Evolutionary conservation across 176 grass and related monocot genomes (phyloP).

Genomic region (Lolium multiflorum): DNA sequence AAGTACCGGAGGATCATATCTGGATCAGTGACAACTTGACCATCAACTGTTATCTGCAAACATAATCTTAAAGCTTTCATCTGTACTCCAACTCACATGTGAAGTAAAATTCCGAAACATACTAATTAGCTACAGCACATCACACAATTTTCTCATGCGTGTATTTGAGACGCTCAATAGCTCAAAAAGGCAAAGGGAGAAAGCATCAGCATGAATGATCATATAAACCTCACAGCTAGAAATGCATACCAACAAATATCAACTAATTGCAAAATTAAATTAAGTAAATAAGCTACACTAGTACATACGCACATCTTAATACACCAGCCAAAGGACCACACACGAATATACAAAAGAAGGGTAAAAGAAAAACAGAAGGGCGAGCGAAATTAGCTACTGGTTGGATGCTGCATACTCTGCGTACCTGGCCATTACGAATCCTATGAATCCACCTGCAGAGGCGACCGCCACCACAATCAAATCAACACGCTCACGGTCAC

Average conservation of each 20-base stretch:
- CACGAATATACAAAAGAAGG: background rate
- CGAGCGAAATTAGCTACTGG: background rate
- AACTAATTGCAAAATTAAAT: background rate
- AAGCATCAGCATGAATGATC: background rate
- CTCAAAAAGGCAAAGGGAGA: background rate
- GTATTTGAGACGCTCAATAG: background rate
- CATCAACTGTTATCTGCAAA: constrained; percentile 77
- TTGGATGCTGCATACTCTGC: background rate
- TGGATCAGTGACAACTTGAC: constrained; percentile 66
- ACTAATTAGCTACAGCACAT: background rate
- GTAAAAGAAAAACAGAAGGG: background rate
- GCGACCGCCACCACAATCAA: constrained; percentile 10
- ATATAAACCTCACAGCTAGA: constrained; percentile 20
- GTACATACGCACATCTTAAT: background rate
- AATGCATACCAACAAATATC: background rate
- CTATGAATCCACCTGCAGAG: constrained; percentile 84
- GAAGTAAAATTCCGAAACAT: background rate
- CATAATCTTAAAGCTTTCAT: constrained; percentile 10
- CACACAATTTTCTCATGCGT: background rate
- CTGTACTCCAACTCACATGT: background rate
- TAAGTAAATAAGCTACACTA: background rate
- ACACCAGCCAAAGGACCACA: constrained; percentile 4
- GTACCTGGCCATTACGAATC: constrained; percentile 83
- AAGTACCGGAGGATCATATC: constrained; percentile 52
- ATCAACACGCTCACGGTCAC: constrained; percentile 36